These are phyloP conservation scores for Phlebiopsis flavidoalba DNA, from an alignment of 768 basidiomycete species.

Conservation along the genomic window DNA sequence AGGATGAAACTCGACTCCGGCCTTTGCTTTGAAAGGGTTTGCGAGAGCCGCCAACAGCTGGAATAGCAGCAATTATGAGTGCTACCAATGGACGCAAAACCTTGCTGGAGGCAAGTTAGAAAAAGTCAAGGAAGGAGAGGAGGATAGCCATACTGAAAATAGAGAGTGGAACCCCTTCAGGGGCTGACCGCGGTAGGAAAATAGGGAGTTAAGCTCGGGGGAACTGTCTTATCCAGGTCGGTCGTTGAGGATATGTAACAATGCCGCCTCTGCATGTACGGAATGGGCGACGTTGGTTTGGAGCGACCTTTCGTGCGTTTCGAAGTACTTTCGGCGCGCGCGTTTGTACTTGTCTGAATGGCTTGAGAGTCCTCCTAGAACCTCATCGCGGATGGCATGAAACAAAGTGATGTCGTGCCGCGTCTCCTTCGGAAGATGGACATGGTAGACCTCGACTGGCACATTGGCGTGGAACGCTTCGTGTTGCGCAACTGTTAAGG, in stretches of 20 bases:
- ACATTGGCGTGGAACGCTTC: background rate
- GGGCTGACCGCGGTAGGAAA: background rate
- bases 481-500: slow-evolving; percentile 4
- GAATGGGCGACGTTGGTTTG: background rate
- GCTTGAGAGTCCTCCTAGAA: background rate
- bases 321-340: background rate
- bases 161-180: background rate
- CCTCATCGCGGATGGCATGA: background rate
- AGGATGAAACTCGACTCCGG: background rate
- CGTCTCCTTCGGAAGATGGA: slow-evolving; percentile 1
- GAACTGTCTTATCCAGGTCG: background rate
- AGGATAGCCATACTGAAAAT: background rate
- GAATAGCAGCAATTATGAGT: slow-evolving; percentile 8
- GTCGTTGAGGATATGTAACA: slow-evolving; percentile 4
- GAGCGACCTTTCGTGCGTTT: background rate
- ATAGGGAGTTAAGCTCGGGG: background rate
- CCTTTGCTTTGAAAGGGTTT: background rate
- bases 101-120: background rate
- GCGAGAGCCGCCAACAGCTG: slow-evolving; percentile 4
- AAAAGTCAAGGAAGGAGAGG: background rate
- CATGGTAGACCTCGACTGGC: slow-evolving; percentile 5
- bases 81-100: slow-evolving; percentile 7
- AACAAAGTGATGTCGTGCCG: background rate
- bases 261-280: slow-evolving; percentile 5
- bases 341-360: background rate